Evolutionary conservation across 768 basidiomycete species (phyloP), one percentile per base, ranked within the genome.

Genomic region (Lactifluus piperatus): DNA sequence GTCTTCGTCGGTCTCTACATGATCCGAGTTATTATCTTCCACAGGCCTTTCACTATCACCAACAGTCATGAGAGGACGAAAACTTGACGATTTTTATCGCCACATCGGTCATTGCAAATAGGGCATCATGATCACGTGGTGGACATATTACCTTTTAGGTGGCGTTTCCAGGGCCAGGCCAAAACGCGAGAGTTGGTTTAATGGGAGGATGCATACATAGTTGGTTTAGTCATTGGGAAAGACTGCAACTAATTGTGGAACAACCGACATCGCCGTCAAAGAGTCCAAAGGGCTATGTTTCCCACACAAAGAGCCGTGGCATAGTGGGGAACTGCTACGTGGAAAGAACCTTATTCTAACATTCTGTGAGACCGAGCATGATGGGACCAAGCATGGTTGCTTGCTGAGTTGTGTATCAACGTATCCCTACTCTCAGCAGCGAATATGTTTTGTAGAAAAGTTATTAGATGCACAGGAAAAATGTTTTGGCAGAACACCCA

Each of bases 1-100:
- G 30, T 65, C 59, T 32, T 68, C 66, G 51, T 66, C 51, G 4
- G 20, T 36, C 20, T 37, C 60, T 30, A 68, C 63, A 43, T 50
- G 24, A 24, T 54, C 72, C 67, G 30, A 65, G 68, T 51, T 34
- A 29, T 14, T 26, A 36, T 27, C 41, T n/a, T 54, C 5, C 20
- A 24, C 26, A 9, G 45, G 30, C 29, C 32, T 41, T 47, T 54
- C 46, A 1, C 20, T 13, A n/a, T 58, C 44, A 6, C 20, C 20
- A 11, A 2, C 20, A 1, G 45, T 39, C 57, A 58, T 58, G 30
- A 29, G 2, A n/a, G n/a, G 14, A 1, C 7, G 37, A 29, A 41
- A 27, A 3, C 37, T 39, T 39, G 37, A 18, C 8, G 14, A 36
- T 32, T 32, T n/a, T n/a, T n/a, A n/a, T n/a, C n/a, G n/a, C n/a